Evolutionary conservation across 2,329 filamentous ascomycete species (phyloP).

Genomic region (Cladosporium phlei): DNA sequence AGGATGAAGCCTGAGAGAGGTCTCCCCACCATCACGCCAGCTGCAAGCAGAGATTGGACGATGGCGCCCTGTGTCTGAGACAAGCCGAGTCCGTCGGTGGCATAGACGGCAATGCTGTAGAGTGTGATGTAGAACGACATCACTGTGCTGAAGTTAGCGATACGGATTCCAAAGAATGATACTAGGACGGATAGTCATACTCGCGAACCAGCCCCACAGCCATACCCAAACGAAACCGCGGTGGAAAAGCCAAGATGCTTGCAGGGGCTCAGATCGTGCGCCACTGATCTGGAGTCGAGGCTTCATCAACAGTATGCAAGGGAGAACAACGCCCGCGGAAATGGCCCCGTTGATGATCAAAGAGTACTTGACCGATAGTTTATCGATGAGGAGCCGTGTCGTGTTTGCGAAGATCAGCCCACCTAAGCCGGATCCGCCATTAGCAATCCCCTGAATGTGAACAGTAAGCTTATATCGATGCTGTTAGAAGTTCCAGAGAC

Average conservation of each 20-base stretch:
- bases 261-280: constrained; percentile 2
- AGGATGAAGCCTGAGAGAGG: constrained; percentile 3
- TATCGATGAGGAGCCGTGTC: constrained; percentile 5
- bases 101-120: constrained; percentile 10
- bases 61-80: constrained; percentile 2
- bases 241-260: constrained; percentile 6
- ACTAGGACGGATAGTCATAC: background rate
- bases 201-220: constrained; percentile 7
- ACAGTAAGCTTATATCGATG: background rate
- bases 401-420: constrained; percentile 6
- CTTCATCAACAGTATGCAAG: constrained; percentile 7
- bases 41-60: background rate
- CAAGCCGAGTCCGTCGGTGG: background rate
- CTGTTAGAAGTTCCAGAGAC: background rate
- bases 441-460: background rate
- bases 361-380: constrained; percentile 4
- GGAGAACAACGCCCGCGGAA: constrained; percentile 3
- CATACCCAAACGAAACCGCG: constrained; percentile 6
- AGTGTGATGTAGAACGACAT: constrained; percentile 11
- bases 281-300: background rate
- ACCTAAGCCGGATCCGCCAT: background rate
- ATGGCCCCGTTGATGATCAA: constrained; percentile 2
- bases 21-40: constrained; percentile 8
- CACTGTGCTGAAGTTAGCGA: background rate
- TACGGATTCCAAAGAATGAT: background rate